Conservation (phyloP, 768 basidiomycete species). For the Termitomyces sp. region DNA sequence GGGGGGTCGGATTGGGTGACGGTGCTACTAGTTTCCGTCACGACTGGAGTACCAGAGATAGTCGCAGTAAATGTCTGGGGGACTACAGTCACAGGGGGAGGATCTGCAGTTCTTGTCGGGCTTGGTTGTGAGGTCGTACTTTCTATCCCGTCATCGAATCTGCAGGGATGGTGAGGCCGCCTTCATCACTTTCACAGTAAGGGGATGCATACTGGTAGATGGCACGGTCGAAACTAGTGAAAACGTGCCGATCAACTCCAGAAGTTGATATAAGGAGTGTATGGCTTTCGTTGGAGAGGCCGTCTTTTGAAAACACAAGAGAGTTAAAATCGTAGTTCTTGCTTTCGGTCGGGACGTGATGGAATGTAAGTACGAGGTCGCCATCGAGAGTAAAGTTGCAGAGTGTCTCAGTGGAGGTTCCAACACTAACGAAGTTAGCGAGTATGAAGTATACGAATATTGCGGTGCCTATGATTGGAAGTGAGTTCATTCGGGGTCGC, state of each 20-base stretch:
- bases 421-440: conserved; percentile 24
- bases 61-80: background rate
- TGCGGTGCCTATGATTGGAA: conserved; percentile 29
- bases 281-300: conserved; percentile 29
- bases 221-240: conserved; percentile 40
- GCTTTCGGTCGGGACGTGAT: conserved; percentile 26
- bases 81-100: background rate
- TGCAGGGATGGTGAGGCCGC: background rate
- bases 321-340: conserved; percentile 28
- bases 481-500: too few species aligned
- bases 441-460: conserved; percentile 39
- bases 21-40: too few species aligned
- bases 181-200: background rate
- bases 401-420: conserved; percentile 22
- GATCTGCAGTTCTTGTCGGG: background rate
- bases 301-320: conserved; percentile 27
- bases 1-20: background rate
- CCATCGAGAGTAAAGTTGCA: conserved; percentile 36
- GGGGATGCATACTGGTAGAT: conserved; percentile 34
- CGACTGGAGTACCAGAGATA: background rate
- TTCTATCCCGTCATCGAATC: background rate
- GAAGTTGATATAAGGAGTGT: conserved; percentile 31
- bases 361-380: conserved; percentile 16
- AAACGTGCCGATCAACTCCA: conserved; percentile 28
- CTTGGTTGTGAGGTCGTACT: background rate